Evolutionary conservation across 768 basidiomycete species (phyloP), one percentile per base, ranked within the genome.

Genomic region (Boletus pseudo-olivaceus): DNA sequence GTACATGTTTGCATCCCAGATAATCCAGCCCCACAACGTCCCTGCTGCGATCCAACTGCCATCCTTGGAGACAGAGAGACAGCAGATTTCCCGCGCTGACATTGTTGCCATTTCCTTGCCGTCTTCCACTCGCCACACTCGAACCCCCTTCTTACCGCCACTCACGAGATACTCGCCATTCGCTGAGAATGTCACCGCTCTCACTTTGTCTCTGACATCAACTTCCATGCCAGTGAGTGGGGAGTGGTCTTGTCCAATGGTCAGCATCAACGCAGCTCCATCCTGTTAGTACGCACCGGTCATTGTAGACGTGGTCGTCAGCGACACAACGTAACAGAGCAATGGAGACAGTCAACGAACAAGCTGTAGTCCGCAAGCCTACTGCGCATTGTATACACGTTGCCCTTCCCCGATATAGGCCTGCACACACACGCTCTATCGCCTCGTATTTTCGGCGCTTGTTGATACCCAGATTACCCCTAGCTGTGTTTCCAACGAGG

Each of bases 11-110:
- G 56, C 47, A 15, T 41, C 27, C 53, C 54, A 57, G 0, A 46
- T 12, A 0, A 40, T 7, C 1, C 15, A 3, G 9, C 44, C 30
- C 2, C 0, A 0, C 5, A 2, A 1, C 11, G 41, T 39, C 5
- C 56, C 56, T 2, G 47, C 48, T 17, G 38, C 56, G n/a, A 57
- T 57, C 38, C 45, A 54, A 15, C 20, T n/a, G 8, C 47, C 47
- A 7, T 57, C 42, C 5, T 30, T 55, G 0, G 56, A 45, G 3
- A 48, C 37, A 34, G 47, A 42, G 7, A 57, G n/a, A 45, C 32
- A 44, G 3, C 1, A 1, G 10, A 57, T 23, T 17, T 0, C 0
- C 17, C 4, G 26, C n/a, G n/a, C n/a, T n/a, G n/a, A n/a, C n/a
- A n/a, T 30, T 4, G 7, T 29, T 19, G 19, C 17, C 23, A 40